Percentiles rank a stretch among this genome's conserved stretches.
phyloP scores from a whole-genome alignment of 495 filamentous ascomycete genomes.

The Pyrenula massariospora region DNA sequence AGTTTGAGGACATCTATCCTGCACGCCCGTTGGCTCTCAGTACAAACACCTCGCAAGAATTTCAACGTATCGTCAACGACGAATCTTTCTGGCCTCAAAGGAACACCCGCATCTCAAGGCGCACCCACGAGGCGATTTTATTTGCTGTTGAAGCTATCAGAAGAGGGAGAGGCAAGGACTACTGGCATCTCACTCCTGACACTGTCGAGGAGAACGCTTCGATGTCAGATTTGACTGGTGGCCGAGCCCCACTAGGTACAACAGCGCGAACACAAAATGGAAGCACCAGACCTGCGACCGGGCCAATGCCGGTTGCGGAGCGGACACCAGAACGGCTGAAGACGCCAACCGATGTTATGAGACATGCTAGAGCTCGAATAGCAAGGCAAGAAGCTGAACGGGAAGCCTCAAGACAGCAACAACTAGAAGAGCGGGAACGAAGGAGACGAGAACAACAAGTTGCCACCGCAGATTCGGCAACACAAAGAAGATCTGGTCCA shows the following conservation, averaged over 20 bases:
- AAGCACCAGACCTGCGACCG: slow-evolving; percentile 28
- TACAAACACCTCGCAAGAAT: not conserved
- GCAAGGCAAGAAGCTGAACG: slow-evolving; percentile 52
- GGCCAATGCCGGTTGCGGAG: slow-evolving; percentile 31
- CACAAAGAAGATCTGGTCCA: slow-evolving; percentile 27
- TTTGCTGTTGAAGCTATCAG: slow-evolving; percentile 85
- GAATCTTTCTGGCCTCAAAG: slow-evolving; percentile 40
- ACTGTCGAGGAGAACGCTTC: slow-evolving; percentile 81
- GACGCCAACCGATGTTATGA: slow-evolving; percentile 65
- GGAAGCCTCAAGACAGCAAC: slow-evolving; percentile 27
- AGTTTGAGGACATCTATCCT: not conserved
- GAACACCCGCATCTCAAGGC: slow-evolving; percentile 46
- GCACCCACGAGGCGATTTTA: slow-evolving; percentile 69
- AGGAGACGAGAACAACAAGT: slow-evolving; percentile 38
- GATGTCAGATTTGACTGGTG: slow-evolving; percentile 75
- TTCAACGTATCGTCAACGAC: slow-evolving; percentile 3
- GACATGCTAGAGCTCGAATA: slow-evolving; percentile 55
- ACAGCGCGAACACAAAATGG: slow-evolving; percentile 37
- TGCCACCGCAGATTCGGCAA: slow-evolving; percentile 43
- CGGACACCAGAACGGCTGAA: slow-evolving; percentile 32
- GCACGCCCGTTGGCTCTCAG: not conserved
- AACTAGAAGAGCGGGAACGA: slow-evolving; percentile 39
- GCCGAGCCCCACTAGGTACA: slow-evolving; percentile 27
- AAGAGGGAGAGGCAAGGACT: slow-evolving; percentile 27
- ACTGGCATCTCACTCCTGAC: slow-evolving; percentile 75